These are phyloP conservation scores for Ustilago curta DNA, from an alignment of 1,284 basidiomycete species.

Conservation along the genomic window DNA sequence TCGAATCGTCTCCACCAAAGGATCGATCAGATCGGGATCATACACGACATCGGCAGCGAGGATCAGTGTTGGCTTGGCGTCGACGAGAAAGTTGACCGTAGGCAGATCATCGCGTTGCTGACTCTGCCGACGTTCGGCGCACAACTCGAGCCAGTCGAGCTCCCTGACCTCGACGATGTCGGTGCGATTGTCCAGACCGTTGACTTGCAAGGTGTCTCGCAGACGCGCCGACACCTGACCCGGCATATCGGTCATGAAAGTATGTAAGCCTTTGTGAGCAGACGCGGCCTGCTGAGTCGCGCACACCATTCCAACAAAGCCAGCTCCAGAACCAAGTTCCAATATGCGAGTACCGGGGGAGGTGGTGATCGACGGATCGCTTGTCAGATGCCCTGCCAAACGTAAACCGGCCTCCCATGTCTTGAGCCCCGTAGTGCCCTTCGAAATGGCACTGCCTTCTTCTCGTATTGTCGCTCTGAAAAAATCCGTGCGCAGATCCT, in stretches of 20 bases:
- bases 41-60: slow-evolving; percentile 56
- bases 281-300: slow-evolving; percentile 25
- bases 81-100: slow-evolving; percentile 33
- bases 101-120: slow-evolving; percentile 43
- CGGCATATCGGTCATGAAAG: slow-evolving; percentile 46
- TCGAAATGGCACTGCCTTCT: slow-evolving; percentile 45
- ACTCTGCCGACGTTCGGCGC: slow-evolving; percentile 42
- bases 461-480: slow-evolving; percentile 37
- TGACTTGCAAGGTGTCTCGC: slow-evolving; percentile 30
- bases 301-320: slow-evolving; percentile 47
- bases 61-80: slow-evolving; percentile 39
- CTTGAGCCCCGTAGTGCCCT: slow-evolving; percentile 48
- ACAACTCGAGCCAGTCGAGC: slow-evolving; percentile 52
- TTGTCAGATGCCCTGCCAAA: slow-evolving; percentile 39
- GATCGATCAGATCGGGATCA: slow-evolving; percentile 47
- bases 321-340: slow-evolving; percentile 55
- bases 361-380: slow-evolving; percentile 22
- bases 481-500: slow-evolving; percentile 21
- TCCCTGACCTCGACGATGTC: slow-evolving; percentile 19
- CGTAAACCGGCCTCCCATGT: slow-evolving; percentile 55
- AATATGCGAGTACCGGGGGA: slow-evolving; percentile 33
- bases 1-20: slow-evolving; percentile 43
- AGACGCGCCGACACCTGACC: slow-evolving; percentile 43
- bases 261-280: slow-evolving; percentile 8
- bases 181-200: slow-evolving; percentile 14